Percentiles rank a stretch among this genome's conserved stretches.
Evolutionary conservation across 306 rosid genomes (phyloP).

Genomic region (Vachellia collinsii): DNA sequence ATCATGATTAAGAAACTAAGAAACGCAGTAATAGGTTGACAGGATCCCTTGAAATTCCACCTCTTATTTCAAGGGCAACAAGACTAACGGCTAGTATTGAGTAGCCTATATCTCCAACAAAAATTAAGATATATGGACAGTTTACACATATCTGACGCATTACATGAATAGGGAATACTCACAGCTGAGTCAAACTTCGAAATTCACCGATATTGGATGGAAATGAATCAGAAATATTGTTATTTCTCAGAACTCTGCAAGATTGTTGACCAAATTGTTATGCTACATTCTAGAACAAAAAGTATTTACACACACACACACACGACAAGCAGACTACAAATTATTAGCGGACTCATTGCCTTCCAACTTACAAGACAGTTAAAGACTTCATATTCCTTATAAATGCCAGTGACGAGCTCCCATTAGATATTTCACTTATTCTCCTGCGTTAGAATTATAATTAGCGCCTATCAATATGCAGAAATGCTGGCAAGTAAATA

Average conservation of each 20-base stretch:
- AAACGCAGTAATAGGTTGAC: neutral
- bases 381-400: constrained; percentile 70
- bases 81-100: neutral
- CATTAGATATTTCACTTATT: constrained; percentile 67
- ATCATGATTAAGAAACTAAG: neutral
- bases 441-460: constrained; percentile 48
- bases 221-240: constrained; percentile 66
- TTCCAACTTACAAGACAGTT: constrained; percentile 70
- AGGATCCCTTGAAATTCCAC: neutral
- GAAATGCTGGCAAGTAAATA: neutral
- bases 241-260: constrained; percentile 75
- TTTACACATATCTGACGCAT: neutral
- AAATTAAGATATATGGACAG: neutral
- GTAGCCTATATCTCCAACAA: neutral
- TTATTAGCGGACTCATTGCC: constrained; percentile 32
- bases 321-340: constrained; percentile 12
- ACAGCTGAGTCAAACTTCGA: constrained; percentile 54
- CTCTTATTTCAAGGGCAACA: neutral
- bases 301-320: too few species aligned
- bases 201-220: constrained; percentile 69
- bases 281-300: neutral
- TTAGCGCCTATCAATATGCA: constrained; percentile 32
- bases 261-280: constrained; percentile 29
- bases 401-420: constrained; percentile 72
- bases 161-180: constrained; percentile 40